Evolutionary conservation across 129 eudicot genomes (phyloP).

Genomic region (Lonicera japonica): DNA sequence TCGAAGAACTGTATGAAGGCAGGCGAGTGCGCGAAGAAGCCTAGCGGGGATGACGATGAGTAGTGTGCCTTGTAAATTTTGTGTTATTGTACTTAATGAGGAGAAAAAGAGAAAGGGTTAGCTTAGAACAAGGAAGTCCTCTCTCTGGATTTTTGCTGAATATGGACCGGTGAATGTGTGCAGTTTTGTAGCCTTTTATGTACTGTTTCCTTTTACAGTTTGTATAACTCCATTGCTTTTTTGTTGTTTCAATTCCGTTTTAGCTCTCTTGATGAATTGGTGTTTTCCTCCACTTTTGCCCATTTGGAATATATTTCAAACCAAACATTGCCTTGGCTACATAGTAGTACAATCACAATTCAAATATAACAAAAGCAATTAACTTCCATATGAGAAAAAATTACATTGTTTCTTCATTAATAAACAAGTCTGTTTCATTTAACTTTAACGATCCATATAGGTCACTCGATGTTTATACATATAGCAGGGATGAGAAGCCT

Average conservation of each 20-base stretch:
- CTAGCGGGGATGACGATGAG: no score
- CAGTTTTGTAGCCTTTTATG: background rate
- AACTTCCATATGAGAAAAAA: no score
- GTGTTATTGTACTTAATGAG: constrained; percentile 4
- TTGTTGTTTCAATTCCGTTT: background rate
- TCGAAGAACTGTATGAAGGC: constrained; percentile 16
- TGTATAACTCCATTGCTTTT: background rate
- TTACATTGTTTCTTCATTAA: no score
- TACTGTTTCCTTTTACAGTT: background rate
- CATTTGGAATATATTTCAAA: background rate
- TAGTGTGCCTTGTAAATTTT: constrained; percentile 3
- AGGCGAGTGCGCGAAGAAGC: no score
- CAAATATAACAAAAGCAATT: no score
- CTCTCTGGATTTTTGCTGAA: constrained; percentile 3
- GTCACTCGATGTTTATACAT: background rate
- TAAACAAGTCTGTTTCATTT: no score
- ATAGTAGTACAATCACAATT: no score
- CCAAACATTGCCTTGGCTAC: no score
- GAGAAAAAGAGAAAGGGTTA: background rate
- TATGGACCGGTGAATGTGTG: background rate
- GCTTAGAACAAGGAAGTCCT: constrained; percentile 14
- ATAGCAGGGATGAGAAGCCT: background rate
- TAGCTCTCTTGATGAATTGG: background rate
- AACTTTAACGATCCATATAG: background rate
- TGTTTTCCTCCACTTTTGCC: background rate